Evolutionary conservation across 345 rosid species (phyloP), one percentile per base, ranked within the genome.

Genomic region (Corchorus capsularis): DNA sequence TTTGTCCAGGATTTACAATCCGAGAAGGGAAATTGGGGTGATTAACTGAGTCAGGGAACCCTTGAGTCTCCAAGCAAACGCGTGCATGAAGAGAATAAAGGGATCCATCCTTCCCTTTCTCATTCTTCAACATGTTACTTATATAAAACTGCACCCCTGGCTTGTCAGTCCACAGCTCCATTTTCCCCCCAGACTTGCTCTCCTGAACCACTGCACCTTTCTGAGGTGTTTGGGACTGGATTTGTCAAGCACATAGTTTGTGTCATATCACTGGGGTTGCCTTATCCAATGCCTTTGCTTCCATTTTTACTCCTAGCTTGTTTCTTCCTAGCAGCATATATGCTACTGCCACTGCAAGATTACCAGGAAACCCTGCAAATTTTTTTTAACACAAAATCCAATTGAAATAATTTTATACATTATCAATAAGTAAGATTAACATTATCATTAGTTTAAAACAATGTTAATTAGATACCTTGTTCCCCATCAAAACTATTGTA

Each of bases 121-220:
- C 89, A 41, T 74, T n/a, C 19, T 79, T 77, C 84, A 93, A 1
- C 87, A 75, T n/a, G 47, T 89, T 90, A 59, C 95, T 71, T 0
- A 92, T 88, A 77, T 91, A 94, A 59, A 94, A 88, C 64, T 95
- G 99, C n/a, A 93, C 81, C 0, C 99, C 98, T 0, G 87, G 85
- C 68, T 85, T 81, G 34, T 87, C 88, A 14, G 91, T 87, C 94
- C 96, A 90, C 46, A 93, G 79, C 87, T 93, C 94, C 89, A 95
- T 16, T 71, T 85, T 90, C 83, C 99, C 83, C 37, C 98, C 98
- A 0, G 90, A 89, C 0, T 55, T 77, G 14, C 61, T 37, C 3
- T 91, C 99, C n/a, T 70, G 53, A 19, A 93, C 89, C 15, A 84
- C 86, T 3, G 93, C 94, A 80, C 83, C 63, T 83, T 90, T 69